phyloP scores from a whole-genome alignment of 257 asterid genomes.

The Linderniella brevidens region DNA sequence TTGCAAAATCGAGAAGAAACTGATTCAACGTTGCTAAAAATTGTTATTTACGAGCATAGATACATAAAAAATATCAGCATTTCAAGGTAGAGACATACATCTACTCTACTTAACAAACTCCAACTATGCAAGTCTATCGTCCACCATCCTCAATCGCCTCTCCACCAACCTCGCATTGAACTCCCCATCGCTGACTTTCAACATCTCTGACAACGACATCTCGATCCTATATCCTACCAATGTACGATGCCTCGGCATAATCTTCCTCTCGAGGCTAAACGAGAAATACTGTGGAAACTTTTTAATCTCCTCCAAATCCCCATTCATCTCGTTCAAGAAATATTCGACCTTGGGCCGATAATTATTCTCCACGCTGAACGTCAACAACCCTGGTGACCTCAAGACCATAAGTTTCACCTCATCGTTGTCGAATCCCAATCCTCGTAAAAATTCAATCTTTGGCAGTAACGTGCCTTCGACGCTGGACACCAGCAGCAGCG shows the following conservation, averaged over 20 bases:
- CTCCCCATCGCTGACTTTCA: conserved; percentile 69
- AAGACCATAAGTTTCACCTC: conserved; percentile 60
- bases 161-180: conserved; percentile 45
- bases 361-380: conserved; percentile 71
- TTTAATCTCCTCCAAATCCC: conserved; percentile 55
- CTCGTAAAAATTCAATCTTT: conserved; percentile 40
- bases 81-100: no score
- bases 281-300: conserved; percentile 79
- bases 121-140: no score
- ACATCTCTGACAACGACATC: conserved; percentile 48
- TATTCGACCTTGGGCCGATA: conserved; percentile 53
- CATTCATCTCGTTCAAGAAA: conserved; percentile 57
- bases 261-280: conserved; percentile 69
- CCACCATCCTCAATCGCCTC: conserved; percentile 29
- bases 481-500: conserved; percentile 60
- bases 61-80: no score
- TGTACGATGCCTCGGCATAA: conserved; percentile 46
- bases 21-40: no score
- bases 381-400: conserved; percentile 78
- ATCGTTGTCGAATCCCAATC: conserved; percentile 36
- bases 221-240: conserved; percentile 38
- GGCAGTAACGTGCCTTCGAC: conserved; percentile 55
- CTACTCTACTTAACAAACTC: no score
- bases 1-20: no score
- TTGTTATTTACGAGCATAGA: no score